Percentiles rank a stretch among this genome's conserved stretches.
phyloP scores from a whole-genome alignment of 176 grass and related monocot species.

The Lolium perenne region DNA sequence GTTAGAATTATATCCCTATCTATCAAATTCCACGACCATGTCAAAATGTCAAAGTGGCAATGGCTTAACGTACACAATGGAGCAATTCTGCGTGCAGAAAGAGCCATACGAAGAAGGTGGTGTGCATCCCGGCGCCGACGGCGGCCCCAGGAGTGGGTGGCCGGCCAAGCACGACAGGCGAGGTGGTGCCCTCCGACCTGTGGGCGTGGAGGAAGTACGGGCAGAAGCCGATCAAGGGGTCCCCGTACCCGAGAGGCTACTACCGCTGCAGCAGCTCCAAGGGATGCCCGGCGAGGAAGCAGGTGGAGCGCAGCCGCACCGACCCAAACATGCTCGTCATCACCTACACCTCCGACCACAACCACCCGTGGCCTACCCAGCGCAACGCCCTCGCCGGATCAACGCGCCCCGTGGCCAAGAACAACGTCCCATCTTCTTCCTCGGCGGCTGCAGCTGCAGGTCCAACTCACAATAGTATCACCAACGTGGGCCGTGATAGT shows the following conservation, averaged over 20 bases:
- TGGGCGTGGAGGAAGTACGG: constrained; percentile 99
- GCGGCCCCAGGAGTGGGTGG: constrained; percentile 48
- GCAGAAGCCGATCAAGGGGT: constrained; percentile 97
- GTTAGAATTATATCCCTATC: background rate
- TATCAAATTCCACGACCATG: background rate
- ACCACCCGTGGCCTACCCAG: constrained; percentile 96
- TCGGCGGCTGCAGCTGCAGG: background rate
- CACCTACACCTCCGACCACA: constrained; percentile 99
- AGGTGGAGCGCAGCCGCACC: constrained; percentile 98
- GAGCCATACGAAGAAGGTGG: constrained; percentile 85
- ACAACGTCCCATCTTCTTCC: background rate
- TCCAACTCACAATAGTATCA: background rate
- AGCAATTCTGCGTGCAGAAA: constrained; percentile 54
- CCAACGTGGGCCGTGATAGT: background rate
- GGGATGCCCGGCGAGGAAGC: constrained; percentile 92
- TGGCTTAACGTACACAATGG: background rate
- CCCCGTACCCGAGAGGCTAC: constrained; percentile 93
- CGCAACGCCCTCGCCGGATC: constrained; percentile 92
- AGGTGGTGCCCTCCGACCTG: constrained; percentile 93
- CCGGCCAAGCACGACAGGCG: constrained; percentile 58
- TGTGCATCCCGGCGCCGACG: constrained; percentile 85
- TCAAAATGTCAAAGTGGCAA: background rate
- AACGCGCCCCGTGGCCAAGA: constrained; percentile 42
- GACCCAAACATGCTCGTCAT: constrained; percentile 96
- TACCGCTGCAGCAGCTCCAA: constrained; percentile 99